Evolutionary conservation across 306 rosid genomes (phyloP).

Genomic region (Cercis canadensis): DNA sequence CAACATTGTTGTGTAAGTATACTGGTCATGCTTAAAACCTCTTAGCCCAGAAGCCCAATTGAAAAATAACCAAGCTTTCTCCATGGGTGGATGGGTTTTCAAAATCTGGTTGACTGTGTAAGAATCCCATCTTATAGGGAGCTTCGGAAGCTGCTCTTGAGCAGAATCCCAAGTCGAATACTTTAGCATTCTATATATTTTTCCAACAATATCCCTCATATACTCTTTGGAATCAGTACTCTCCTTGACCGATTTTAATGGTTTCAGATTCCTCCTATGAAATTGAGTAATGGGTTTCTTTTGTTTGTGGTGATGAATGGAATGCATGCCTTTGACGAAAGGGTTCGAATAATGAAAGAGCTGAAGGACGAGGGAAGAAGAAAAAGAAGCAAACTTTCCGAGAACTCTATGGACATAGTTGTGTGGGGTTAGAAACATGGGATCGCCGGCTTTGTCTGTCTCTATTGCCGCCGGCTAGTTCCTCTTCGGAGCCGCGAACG

Average conservation of each 20-base stretch:
- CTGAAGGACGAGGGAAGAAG: conserved; percentile 10
- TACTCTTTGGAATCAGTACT: conserved; percentile 40
- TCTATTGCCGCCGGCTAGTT: too few relatives aligned
- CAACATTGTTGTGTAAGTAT: conserved; percentile 79
- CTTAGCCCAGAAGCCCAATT: conserved; percentile 65
- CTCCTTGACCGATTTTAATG: conserved; percentile 13
- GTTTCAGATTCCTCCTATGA: conserved; percentile 29
- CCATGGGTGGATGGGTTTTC: conserved; percentile 90
- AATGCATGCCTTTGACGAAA: conserved; percentile 45
- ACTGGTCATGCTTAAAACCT: too few relatives aligned
- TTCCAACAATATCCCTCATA: conserved; percentile 56
- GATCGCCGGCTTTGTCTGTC: too few relatives aligned
- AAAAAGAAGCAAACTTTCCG: conserved; percentile 23
- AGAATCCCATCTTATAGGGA: conserved; percentile 80
- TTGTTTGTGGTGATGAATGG: conserved; percentile 43
- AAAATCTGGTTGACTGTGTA: conserved; percentile 76
- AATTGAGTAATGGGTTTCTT: conserved; percentile 32
- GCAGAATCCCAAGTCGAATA: conserved; percentile 78
- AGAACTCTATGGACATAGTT: conserved; percentile 46
- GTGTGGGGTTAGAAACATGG: too few relatives aligned
- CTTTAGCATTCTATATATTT: conserved; percentile 56
- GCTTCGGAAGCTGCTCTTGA: conserved; percentile 47
- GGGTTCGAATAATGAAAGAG: not conserved
- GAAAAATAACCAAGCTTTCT: conserved; percentile 82
- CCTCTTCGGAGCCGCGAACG: too few relatives aligned